Percentiles rank a stretch among this genome's conserved stretches.
Conservation (phyloP, 148 eudicot species). For the Vaccinium myrtillus region DNA sequence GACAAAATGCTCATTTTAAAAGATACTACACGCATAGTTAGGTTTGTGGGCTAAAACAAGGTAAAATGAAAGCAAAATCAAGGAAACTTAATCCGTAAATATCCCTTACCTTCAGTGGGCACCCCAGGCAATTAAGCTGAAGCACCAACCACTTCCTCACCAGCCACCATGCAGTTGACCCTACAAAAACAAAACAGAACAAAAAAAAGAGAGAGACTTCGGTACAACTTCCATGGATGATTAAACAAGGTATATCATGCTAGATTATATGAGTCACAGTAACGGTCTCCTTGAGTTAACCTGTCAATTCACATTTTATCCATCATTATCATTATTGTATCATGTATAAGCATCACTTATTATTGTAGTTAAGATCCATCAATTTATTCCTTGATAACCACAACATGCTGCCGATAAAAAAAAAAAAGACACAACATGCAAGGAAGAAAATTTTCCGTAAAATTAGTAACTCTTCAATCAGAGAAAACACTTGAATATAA, state of each 20-base stretch:
- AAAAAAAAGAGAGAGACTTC: neutral
- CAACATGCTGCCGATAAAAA: no score
- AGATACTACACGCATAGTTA: neutral
- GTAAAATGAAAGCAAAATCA: neutral
- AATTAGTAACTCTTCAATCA: neutral
- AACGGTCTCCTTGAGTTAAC: neutral
- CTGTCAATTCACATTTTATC: neutral
- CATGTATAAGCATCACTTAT: neutral
- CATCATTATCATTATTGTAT: neutral
- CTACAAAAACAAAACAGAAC: slow-evolving; percentile 34
- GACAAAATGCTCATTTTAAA: neutral
- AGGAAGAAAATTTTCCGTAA: neutral
- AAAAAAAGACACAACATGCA: neutral
- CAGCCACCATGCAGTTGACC: slow-evolving; percentile 93
- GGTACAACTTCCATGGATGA: neutral
- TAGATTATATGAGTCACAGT: neutral
- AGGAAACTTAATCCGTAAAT: neutral
- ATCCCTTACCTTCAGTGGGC: slow-evolving; percentile 71
- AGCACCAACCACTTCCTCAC: slow-evolving; percentile 42
- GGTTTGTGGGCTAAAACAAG: neutral
- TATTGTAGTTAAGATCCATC: neutral
- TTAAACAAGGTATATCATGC: neutral
- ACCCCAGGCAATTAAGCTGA: slow-evolving; percentile 79
- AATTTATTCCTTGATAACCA: neutral
- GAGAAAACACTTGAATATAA: neutral